Evolutionary conservation across 257 asterid genomes (phyloP), one percentile per base, ranked within the genome.

Genomic region (Nicotiana obtusifolia): DNA sequence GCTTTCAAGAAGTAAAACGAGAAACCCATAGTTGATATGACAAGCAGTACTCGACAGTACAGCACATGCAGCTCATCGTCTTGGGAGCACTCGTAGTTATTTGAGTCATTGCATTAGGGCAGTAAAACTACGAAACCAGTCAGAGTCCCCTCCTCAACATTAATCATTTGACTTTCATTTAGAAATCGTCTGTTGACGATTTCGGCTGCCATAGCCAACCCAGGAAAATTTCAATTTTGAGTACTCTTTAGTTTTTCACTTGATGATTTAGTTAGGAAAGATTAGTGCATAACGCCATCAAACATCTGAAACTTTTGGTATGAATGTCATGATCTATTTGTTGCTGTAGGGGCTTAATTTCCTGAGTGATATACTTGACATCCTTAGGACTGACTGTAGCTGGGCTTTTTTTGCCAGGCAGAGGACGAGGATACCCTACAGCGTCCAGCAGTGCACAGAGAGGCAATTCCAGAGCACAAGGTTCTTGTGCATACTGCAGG

Each of bases 371-470:
- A 44, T 47, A 26, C 41, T 73, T 22, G 61, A 20, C 37, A 56
- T 73, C 22, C 14, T 73, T 47, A 47, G 61, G 37, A 66, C 79
- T 77, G 52, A 85, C 59, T 61, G 61, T 83, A 67, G 61, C 31
- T 80, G 44, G 71, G 80, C 62, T 56, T 28, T 52, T 84, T 64
- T 85, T 86, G 52, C 47, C 90, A 94, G 98, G 93, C 78, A 90
- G 98, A 87, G 97, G 93, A 86, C 93, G 84, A 78, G 97, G 92
- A 57, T 83, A 88, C 22, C 78, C 93, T 78, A n/a, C 92, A 80
- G 82, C 94, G 31, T 83, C 89, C 78, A 79, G 85, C 88, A 86
- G 84, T 83, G 88, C 85, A 82, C 97, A 86, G 78, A 94, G 84
- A 84, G 86, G 89, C 88, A 89, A 83, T 87, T 82, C 90, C 80